Base-by-base conservation (phyloP, 2,329 filamentous ascomycete species). In the Arthrobotrys conoides region DNA sequence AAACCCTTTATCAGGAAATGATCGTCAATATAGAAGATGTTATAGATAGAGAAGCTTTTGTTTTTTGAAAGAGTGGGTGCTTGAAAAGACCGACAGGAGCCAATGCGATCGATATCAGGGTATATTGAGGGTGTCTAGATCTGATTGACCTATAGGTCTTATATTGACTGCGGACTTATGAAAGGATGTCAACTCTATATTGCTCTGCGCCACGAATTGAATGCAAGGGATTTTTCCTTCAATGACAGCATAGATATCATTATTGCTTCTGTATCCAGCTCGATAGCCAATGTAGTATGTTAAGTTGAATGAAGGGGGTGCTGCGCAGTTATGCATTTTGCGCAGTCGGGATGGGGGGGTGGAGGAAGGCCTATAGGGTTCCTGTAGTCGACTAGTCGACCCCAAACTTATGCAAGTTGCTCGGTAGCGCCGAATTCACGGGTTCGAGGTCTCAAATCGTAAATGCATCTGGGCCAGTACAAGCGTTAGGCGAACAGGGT, bases 181-280 rank as follows among this genome's bases (percentile, higher is more conserved):
- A 61, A 27, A 44, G n/a, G 10, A 22, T 36, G 36, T 44, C 59
- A 71, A 71, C 48, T 46, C 55, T 66, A 66, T 53, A 30, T 38
- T 48, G 33, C 48, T 76, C 48, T 67, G 66, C 24, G 27, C 49
- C 59, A 59, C 65, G 67, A 64, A 68, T 59, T 64, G 53, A 71
- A 71, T 71, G 73, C 67, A 68, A 77, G 67, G 73, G 63, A 71
- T 66, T 24, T 33, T 24, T 61, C 57, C 49, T 61, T 67, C 61
- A 36, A 77, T 77, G 73, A 77, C 73, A 77, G 46, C 73, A 77
- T 77, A 67, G 61, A 71, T 38, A 44, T 65, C 73, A 77, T 64
- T 67, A 48, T 77, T 46, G 22, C 46, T 71, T 59, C 61, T 66
- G 66, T 53, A 30, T 22, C 41, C 12, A 20, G 38, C 33, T 65